Evolutionary conservation across 2,329 filamentous ascomycete species (phyloP).

Genomic region (Rhynchosporium secalis): DNA sequence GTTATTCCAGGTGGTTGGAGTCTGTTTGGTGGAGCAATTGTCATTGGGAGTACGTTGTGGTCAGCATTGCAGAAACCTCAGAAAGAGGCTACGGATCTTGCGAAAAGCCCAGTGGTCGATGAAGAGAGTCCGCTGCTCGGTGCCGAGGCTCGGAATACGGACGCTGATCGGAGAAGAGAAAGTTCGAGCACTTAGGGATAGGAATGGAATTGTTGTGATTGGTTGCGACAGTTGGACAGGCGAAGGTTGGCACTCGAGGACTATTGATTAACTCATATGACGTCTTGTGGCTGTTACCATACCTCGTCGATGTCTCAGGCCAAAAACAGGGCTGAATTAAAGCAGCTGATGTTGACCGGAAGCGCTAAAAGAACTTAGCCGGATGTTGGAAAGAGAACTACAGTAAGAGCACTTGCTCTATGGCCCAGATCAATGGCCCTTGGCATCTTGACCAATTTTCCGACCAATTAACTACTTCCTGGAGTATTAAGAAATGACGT

Average conservation of each 20-base stretch:
- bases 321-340: not conserved
- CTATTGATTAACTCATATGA: too few relatives aligned
- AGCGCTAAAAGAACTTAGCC: too few relatives aligned
- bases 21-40: slow-evolving; percentile 35
- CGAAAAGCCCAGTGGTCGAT: slow-evolving; percentile 24
- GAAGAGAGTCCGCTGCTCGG: slow-evolving; percentile 38
- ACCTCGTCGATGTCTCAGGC: not conserved
- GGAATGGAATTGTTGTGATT: not conserved
- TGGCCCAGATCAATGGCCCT: too few relatives aligned
- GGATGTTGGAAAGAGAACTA: too few relatives aligned
- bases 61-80: slow-evolving; percentile 34
- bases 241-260: too few relatives aligned
- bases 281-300: too few relatives aligned
- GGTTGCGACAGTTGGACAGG: not conserved
- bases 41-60: slow-evolving; percentile 38
- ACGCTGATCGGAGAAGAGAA: slow-evolving; percentile 23
- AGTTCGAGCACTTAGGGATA: slow-evolving; percentile 21
- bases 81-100: not conserved
- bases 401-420: too few relatives aligned
- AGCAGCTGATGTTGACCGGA: too few relatives aligned
- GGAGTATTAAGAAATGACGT: too few relatives aligned
- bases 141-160: slow-evolving; percentile 21
- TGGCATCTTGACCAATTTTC: too few relatives aligned
- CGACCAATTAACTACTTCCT: too few relatives aligned
- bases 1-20: slow-evolving; percentile 36